Evolutionary conservation across 2,329 filamentous ascomycete genomes (phyloP), one percentile per base, ranked within the genome.

Genomic region (Colletotrichum orchidophilum): DNA sequence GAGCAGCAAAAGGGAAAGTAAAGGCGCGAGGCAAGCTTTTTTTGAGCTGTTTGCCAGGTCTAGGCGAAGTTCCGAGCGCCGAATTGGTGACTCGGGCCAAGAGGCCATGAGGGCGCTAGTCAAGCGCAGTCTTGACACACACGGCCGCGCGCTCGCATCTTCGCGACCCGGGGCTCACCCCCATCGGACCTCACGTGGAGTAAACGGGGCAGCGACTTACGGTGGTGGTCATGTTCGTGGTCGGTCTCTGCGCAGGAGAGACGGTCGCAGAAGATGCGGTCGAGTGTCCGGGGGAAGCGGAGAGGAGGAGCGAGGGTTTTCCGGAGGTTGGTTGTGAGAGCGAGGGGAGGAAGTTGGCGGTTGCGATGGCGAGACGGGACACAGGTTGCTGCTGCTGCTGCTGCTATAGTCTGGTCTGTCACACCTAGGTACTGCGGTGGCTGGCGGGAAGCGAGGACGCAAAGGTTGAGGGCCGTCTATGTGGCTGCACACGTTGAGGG

Each of bases 71-170:
- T 58, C 67, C 62, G 62, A 67, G 67, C 66, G 62, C 72, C 65
- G 72, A 58, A 31, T 61, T 58, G 50, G 59, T 50, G 55, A 73
- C 58, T 67, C 60, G 65, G 57, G 63, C 63, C 58, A 66, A 52
- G 63, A 57, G 42, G 54, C 65, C 61, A 59, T 71, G 67, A 73
- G 60, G 46, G 77, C 75, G 75, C 77, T 79, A 78, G 77, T 71
- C 73, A 78, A 77, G 76, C 75, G 80, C 78, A 78, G 76, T 76
- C 77, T 70, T 78, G 78, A 80, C 78, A 80, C 80, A 81, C 79
- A 77, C 77, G 74, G 81, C 76, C 77, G 59, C 67, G 62, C 70
- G 62, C 66, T 70, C 75, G 74, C 77, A 79, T 77, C 31, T 60
- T 59, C 46, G 65, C 59, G 62, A 63, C 53, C 69, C 50, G 42